Percentiles rank a stretch among this genome's conserved stretches.
Conservation (phyloP, 192 early-diverging fungal genomes). For the Mortierella hygrophila region DNA sequence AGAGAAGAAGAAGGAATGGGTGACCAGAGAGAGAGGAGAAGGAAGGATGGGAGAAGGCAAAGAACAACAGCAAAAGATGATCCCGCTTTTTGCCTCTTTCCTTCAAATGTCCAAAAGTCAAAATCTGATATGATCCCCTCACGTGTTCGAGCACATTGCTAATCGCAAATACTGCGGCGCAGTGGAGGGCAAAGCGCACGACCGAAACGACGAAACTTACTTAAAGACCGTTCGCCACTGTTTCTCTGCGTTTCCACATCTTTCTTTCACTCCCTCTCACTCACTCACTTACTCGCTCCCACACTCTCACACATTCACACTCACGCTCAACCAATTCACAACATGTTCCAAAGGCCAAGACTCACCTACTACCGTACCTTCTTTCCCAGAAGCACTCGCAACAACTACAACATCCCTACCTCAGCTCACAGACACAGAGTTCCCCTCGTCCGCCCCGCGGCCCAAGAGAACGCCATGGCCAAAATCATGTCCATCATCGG, state of each 20-base stretch:
- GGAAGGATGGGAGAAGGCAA: not conserved
- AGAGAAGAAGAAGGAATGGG: not conserved
- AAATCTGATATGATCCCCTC: not conserved
- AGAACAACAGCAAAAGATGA: not conserved
- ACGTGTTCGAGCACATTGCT: not conserved
- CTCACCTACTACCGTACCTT: slow-evolving; percentile 58
- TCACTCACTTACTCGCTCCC: not conserved
- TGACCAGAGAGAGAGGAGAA: not conserved
- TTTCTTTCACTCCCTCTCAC: not conserved
- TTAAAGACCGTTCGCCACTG: not conserved
- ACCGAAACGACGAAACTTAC: not conserved
- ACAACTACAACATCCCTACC: slow-evolving; percentile 57
- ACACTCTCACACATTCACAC: too few relatives aligned
- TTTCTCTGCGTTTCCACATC: not conserved
- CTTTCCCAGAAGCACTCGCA: slow-evolving; percentile 47
- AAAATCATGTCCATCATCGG: slow-evolving; percentile 52
- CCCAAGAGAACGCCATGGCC: slow-evolving; percentile 53
- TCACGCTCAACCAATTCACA: not conserved
- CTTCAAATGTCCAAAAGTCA: not conserved
- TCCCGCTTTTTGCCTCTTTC: too few relatives aligned
- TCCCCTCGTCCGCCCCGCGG: slow-evolving; percentile 31
- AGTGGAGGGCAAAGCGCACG: not conserved
- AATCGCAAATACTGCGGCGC: not conserved
- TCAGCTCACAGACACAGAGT: slow-evolving; percentile 43
- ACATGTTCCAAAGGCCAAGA: slow-evolving; percentile 54